Conservation (phyloP, 139 green algal species). For the Chlorella vulgaris region DNA sequence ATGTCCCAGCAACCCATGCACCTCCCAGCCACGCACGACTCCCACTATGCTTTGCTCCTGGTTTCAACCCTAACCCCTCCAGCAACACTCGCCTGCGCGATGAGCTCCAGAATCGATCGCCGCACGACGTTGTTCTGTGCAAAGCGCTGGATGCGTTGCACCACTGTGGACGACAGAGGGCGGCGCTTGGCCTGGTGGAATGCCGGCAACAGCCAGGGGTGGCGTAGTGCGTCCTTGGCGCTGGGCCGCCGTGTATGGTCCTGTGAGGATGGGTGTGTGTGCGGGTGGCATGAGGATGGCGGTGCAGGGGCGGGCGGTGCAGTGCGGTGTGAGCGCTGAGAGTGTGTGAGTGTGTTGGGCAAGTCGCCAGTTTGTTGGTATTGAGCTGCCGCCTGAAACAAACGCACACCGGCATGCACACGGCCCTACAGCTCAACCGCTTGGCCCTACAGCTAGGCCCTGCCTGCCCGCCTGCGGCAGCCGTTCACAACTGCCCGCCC, state of each 20-base stretch:
- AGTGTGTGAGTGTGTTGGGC: too few species aligned
- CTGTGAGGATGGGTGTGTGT: constrained; percentile 39
- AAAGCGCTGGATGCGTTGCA: constrained; percentile 81
- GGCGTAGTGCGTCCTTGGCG: constrained; percentile 75
- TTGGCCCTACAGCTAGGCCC: too few species aligned
- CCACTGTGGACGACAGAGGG: constrained; percentile 67
- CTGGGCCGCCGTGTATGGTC: constrained; percentile 71
- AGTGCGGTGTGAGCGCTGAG: too few species aligned
- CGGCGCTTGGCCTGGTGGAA: constrained; percentile 48
- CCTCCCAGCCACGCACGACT: background rate
- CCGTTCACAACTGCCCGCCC: background rate
- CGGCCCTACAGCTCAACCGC: too few species aligned
- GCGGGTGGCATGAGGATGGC: background rate
- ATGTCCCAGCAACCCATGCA: background rate
- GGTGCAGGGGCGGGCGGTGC: background rate
- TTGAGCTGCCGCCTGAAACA: too few species aligned
- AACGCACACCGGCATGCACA: too few species aligned
- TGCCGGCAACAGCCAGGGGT: constrained; percentile 75
- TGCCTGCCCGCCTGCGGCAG: too few species aligned
- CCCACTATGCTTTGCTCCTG: background rate
- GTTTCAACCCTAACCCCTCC: too few species aligned
- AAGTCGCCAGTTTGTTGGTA: too few species aligned
- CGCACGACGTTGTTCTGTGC: constrained; percentile 61
- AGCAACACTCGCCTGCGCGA: constrained; percentile 75
- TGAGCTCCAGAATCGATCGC: constrained; percentile 89